Percentiles rank a stretch among this genome's conserved stretches.
Evolutionary conservation across 306 rosid species (phyloP).

Genomic region (Vigna hirtella): DNA sequence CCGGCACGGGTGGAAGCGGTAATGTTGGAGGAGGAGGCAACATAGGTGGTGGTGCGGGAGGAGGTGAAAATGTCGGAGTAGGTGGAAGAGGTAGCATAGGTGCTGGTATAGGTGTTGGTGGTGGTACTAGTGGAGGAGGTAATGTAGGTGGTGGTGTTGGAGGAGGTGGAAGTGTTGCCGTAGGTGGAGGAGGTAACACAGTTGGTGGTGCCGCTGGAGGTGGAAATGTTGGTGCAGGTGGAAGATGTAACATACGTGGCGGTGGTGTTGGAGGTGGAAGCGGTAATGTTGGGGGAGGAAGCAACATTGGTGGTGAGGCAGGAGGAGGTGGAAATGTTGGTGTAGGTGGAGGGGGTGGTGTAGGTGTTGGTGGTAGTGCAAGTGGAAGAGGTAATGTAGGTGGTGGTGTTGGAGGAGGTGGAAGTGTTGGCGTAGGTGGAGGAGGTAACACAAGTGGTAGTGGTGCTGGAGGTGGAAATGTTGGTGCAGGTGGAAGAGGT

Average conservation of each 20-base stretch:
- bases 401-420: no score
- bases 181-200: neutral
- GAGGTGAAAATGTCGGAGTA: neutral
- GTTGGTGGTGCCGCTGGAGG: neutral
- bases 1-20: neutral
- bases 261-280: no score
- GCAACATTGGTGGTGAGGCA: no score
- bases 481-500: neutral
- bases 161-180: neutral
- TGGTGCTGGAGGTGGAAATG: neutral
- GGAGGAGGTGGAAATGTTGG: no score
- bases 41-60: neutral
- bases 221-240: no score
- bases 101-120: neutral
- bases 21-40: neutral
- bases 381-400: no score
- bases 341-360: no score
- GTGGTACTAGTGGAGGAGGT: neutral
- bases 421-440: no score
- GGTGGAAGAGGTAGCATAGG: neutral
- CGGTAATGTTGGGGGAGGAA: neutral
- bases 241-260: neutral
- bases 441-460: neutral
- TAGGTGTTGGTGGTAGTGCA: neutral
- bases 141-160: neutral